Evolutionary conservation across 352 stramenopile species (phyloP), one percentile per base, ranked within the genome.

Genomic region (Stramenopiles sp.): DNA sequence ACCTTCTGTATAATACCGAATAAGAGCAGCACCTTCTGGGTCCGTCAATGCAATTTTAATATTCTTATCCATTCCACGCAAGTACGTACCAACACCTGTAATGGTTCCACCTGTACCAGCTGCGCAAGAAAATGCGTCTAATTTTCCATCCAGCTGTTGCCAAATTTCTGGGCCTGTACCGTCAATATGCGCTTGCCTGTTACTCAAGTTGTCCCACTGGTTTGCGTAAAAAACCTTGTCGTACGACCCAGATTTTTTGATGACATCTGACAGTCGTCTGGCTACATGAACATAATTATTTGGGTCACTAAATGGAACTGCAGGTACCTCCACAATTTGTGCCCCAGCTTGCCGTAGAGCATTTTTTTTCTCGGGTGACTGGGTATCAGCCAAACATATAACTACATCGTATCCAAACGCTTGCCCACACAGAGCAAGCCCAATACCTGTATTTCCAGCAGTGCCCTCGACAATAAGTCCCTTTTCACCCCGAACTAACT

Each of bases 221-320:
- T 99, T 92, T 44, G 96, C 91, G 85, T 98, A 99, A 80, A 96
- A 94, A 4, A 91, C 94, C n/a, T n/a, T n/a, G n/a, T n/a, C n/a
- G n/a, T n/a, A n/a, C n/a, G n/a, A 30, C 91, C 90, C 92, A 22
- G 8, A 8, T 82, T 80, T 39, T 27, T 30, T 32, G n/a, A 88
- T 82, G 30, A 85, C 32, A 32, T 88, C 88, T 30, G 92, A 93
- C 30, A 92, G 85, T 29, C 88, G 88, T 80, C 91, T 89, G 22
- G 95, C 96, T 83, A 98, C 89, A 86, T 99, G 98, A 32, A 98
- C 94, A 84, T 99, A 99, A 86, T 99, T 95, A 67, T 96, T 95
- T 0, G 94, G 91, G 86, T 98, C 98, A 30, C 97, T 92, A 81
- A 99, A 99, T n/a, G 94, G 92, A 7, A 91, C 93, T 22, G 90